Conservation (phyloP, 768 basidiomycete species). For the Butyriboletus loyo region DNA sequence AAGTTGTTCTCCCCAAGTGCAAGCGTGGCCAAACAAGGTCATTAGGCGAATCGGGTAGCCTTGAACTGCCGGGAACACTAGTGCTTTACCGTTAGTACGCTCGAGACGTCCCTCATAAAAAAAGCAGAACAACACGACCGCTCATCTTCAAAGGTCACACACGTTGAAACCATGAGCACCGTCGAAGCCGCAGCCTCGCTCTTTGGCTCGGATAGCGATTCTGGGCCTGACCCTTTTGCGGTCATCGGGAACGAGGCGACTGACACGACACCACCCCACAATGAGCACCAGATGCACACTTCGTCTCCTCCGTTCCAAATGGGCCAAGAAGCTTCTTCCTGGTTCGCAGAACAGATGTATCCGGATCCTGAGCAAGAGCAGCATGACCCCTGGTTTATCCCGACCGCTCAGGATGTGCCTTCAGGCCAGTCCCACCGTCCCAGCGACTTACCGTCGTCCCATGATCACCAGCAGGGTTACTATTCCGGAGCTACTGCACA, state of each 20-base stretch:
- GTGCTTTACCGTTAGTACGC: too few relatives aligned
- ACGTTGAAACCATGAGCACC: constrained; percentile 51
- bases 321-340: constrained; percentile 38
- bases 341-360: constrained; percentile 36
- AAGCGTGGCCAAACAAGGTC: constrained; percentile 29
- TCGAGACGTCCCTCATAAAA: constrained; percentile 3
- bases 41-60: constrained; percentile 4
- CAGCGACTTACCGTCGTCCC: constrained; percentile 12
- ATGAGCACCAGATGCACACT: constrained; percentile 22
- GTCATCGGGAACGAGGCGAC: constrained; percentile 44
- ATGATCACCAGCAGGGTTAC: constrained; percentile 32
- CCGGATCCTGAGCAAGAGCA: constrained; percentile 24
- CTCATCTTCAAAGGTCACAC: constrained; percentile 13
- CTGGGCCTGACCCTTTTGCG: constrained; percentile 62
- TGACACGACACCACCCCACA: constrained; percentile 29
- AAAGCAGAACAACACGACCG: constrained; percentile 13
- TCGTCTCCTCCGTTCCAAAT: constrained; percentile 27
- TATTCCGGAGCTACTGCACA: constrained; percentile 29
- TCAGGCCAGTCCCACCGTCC: constrained; percentile 13
- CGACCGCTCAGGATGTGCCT: constrained; percentile 17
- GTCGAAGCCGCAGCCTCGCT: constrained; percentile 81
- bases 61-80: neutral
- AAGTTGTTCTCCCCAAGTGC: neutral
- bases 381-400: constrained; percentile 27
- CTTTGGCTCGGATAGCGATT: constrained; percentile 62